These are phyloP conservation scores for Mucor mucedo DNA, from an alignment of 371 early-diverging fungal species.

Conservation along the genomic window DNA sequence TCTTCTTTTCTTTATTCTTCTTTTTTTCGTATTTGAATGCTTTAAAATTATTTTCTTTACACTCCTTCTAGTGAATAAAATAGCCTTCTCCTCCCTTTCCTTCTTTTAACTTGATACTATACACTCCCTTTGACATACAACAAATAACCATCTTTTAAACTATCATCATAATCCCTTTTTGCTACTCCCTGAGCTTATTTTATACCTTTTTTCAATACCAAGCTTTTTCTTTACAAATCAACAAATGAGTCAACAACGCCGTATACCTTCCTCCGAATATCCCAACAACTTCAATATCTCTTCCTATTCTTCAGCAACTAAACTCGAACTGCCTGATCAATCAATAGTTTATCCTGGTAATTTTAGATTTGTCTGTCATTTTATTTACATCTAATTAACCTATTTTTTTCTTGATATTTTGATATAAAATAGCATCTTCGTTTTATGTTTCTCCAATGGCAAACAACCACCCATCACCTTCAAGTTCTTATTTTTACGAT, in stretches of 20 bases:
- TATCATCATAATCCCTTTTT: background rate
- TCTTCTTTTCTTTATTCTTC: slow-evolving; percentile 15
- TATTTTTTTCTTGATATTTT: background rate
- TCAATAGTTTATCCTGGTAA: slow-evolving; percentile 34
- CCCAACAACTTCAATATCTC: slow-evolving; percentile 23
- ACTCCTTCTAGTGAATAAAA: slow-evolving; percentile 5
- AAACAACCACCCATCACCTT: slow-evolving; percentile 21
- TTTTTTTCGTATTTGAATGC: slow-evolving; percentile 17
- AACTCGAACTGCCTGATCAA: slow-evolving; percentile 34
- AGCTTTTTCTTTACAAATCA: slow-evolving; percentile 1
- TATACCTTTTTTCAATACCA: slow-evolving; percentile 6
- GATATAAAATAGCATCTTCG: slow-evolving; percentile 23
- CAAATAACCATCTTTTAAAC: slow-evolving; percentile 5
- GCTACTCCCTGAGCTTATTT: slow-evolving; percentile 9
- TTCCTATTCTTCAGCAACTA: slow-evolving; percentile 15
- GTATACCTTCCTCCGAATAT: slow-evolving; percentile 24
- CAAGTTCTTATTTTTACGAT: slow-evolving; percentile 31
- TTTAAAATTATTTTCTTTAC: background rate
- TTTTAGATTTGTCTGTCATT: slow-evolving; percentile 20
- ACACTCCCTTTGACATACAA: slow-evolving; percentile 6
- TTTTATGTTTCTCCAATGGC: slow-evolving; percentile 38
- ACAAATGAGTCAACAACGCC: slow-evolving; percentile 29
- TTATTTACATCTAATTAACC: slow-evolving; percentile 5
- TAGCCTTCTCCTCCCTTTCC: slow-evolving; percentile 6
- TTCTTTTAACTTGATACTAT: background rate